Conservation (phyloP, 2,329 filamentous ascomycete genomes). For the Diaporthe ampelina region DNA sequence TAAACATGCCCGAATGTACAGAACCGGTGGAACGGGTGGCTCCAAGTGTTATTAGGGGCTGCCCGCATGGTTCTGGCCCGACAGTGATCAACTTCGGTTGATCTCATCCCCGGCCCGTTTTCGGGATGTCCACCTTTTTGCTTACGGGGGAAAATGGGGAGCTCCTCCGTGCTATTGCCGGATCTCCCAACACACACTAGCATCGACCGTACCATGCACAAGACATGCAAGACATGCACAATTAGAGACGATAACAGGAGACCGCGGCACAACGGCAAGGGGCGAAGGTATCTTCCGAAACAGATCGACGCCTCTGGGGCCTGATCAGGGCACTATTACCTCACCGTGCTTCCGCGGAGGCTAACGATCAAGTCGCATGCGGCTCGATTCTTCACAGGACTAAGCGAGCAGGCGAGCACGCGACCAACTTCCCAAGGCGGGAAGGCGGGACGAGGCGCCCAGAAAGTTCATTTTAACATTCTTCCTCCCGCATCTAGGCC, state of each 20-base stretch:
- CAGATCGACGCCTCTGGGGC: neutral
- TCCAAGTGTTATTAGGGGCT: neutral
- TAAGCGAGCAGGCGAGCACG: neutral
- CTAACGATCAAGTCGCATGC: neutral
- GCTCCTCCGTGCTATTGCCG: conserved; percentile 6
- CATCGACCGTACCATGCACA: conserved; percentile 4
- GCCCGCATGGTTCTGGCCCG: neutral
- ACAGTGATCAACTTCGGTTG: neutral
- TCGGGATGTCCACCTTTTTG: neutral
- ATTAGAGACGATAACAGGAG: neutral
- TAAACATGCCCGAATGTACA: neutral
- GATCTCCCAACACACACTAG: neutral
- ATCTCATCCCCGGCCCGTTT: conserved; percentile 4
- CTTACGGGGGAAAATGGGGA: too few relatives aligned
- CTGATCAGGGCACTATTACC: conserved; percentile 9
- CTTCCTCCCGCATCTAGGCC: neutral
- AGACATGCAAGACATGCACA: neutral
- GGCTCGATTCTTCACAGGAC: neutral
- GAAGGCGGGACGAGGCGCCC: neutral
- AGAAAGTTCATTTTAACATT: neutral
- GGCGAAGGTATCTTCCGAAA: neutral
- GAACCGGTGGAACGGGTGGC: neutral
- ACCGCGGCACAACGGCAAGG: neutral
- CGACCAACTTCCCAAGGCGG: neutral
- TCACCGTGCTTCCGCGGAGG: conserved; percentile 14